phyloP scores from a whole-genome alignment of 352 stramenopile genomes.

The Pythium diclinum region DNA sequence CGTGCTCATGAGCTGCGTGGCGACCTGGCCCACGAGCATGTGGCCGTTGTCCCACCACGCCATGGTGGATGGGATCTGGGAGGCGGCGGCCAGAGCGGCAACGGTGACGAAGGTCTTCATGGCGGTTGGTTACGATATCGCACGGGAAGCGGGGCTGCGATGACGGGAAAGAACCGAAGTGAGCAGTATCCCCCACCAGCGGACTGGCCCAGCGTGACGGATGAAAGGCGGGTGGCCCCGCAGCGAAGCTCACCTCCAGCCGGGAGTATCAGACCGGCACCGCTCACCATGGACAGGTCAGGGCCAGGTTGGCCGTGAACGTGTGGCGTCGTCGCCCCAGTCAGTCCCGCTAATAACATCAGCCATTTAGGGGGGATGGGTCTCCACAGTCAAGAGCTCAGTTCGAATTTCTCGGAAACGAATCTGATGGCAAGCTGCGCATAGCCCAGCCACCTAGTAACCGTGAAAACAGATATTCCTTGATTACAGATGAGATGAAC shows the following conservation, averaged over 20 bases:
- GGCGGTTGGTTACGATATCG: background rate
- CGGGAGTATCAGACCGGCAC: background rate
- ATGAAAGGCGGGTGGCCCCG: background rate
- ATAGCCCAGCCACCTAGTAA: background rate
- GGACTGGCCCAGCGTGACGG: background rate
- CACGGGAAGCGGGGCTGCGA: conserved; percentile 1
- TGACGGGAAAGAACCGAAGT: conserved; percentile 19
- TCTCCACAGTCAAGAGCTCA: background rate
- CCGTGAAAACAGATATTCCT: background rate
- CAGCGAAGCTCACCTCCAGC: background rate
- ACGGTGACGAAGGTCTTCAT: conserved; percentile 26
- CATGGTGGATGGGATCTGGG: conserved; percentile 15
- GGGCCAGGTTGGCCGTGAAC: background rate
- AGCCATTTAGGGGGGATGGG: background rate
- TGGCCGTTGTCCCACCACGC: conserved; percentile 39
- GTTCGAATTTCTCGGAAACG: conserved; percentile 3
- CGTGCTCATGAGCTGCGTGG: conserved; percentile 27
- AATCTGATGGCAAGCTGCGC: conserved; percentile 15
- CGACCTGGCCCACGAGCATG: conserved; percentile 35
- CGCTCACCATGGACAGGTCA: conserved; percentile 1
- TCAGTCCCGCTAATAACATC: background rate
- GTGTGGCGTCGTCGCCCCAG: background rate
- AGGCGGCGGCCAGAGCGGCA: conserved; percentile 11
- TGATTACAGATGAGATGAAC: background rate
- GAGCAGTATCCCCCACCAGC: background rate